These are phyloP conservation scores for Scenedesmus sp. DNA, from an alignment of 163 green algal genomes.

Conservation along the genomic window DNA sequence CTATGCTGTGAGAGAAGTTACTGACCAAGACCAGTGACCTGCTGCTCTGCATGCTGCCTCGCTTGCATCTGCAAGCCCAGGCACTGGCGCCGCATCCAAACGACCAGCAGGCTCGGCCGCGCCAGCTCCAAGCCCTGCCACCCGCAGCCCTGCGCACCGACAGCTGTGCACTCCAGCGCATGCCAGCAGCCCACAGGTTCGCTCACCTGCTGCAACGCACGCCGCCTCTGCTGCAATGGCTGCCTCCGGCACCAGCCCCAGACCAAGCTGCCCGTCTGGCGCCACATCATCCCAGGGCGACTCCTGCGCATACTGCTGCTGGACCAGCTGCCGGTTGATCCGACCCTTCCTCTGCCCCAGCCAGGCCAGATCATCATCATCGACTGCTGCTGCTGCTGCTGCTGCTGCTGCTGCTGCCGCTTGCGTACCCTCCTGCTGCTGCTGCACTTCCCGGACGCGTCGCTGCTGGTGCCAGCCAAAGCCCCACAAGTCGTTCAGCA, in stretches of 20 bases:
- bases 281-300: background rate
- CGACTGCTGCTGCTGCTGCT: background rate
- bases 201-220: constrained; percentile 5
- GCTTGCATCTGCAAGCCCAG: background rate
- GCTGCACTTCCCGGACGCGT: background rate
- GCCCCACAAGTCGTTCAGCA: background rate
- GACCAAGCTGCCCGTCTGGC: background rate
- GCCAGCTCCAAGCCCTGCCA: too few species aligned
- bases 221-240: background rate
- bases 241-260: background rate
- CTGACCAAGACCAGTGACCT: background rate
- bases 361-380: background rate
- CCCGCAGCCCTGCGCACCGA: background rate
- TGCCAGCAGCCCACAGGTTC: too few species aligned
- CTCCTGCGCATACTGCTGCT: background rate
- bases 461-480: background rate
- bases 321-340: background rate
- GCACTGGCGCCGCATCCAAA: background rate
- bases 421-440: background rate
- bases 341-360: background rate
- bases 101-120: too few species aligned
- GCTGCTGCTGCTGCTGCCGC: background rate
- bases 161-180: background rate
- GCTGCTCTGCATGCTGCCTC: background rate
- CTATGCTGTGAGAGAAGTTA: too few species aligned